These are phyloP conservation scores for Microcera coccophila DNA, from an alignment of 2,329 filamentous ascomycete species.

Conservation along the genomic window DNA sequence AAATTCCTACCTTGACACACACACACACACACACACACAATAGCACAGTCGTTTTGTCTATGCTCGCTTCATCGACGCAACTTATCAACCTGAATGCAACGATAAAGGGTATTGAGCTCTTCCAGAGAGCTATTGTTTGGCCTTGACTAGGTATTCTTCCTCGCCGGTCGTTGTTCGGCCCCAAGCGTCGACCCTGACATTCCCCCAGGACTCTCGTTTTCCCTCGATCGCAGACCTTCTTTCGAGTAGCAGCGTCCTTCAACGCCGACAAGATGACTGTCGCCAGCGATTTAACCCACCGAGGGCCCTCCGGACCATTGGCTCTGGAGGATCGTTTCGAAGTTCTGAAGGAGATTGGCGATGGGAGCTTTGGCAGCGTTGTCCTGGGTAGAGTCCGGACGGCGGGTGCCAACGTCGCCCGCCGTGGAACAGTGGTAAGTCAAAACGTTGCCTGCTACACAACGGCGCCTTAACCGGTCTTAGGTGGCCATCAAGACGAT, in stretches of 20 bases:
- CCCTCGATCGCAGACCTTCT: slow-evolving; percentile 14
- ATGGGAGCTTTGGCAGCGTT: slow-evolving; percentile 97
- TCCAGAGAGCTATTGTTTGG: slow-evolving; percentile 31
- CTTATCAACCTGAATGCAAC: slow-evolving; percentile 34
- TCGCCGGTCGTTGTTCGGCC: slow-evolving; percentile 15
- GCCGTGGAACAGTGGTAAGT: slow-evolving; percentile 87
- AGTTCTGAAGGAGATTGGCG: slow-evolving; percentile 94
- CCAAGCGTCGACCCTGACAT: slow-evolving; percentile 19
- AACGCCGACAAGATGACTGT: slow-evolving; percentile 63
- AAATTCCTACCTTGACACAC: neutral
- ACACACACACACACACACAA: slow-evolving; percentile 5
- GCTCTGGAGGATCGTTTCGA: slow-evolving; percentile 92
- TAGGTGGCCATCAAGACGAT: slow-evolving; percentile 99
- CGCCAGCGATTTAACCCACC: slow-evolving; percentile 67
- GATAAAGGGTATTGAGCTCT: slow-evolving; percentile 34
- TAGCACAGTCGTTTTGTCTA: slow-evolving; percentile 11
- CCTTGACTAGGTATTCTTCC: slow-evolving; percentile 24
- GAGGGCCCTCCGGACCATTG: slow-evolving; percentile 59
- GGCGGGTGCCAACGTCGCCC: slow-evolving; percentile 82
- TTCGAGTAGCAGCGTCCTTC: slow-evolving; percentile 17
- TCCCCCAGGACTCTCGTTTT: slow-evolving; percentile 17
- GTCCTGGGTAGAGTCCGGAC: slow-evolving; percentile 86
- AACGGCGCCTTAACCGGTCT: slow-evolving; percentile 13
- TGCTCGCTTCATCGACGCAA: slow-evolving; percentile 10
- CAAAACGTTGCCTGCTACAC: slow-evolving; percentile 11